Evolutionary conservation across 2,329 filamentous ascomycete species (phyloP).

Genomic region (Aspergillus jensenii): DNA sequence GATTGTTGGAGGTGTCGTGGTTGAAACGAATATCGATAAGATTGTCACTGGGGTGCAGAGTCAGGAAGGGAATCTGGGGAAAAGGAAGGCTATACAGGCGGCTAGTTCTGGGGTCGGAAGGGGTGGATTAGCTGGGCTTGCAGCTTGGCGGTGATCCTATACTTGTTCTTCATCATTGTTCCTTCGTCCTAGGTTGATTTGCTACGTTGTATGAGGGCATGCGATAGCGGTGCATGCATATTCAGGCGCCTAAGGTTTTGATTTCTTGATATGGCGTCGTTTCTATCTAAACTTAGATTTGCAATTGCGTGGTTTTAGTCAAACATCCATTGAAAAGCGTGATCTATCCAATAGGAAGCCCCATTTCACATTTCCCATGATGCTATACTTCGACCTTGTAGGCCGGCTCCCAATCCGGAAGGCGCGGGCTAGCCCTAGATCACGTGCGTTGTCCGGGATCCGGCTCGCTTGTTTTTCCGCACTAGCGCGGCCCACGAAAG

Average conservation of each 20-base stretch:
- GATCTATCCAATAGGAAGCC: not conserved
- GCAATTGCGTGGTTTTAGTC: not conserved
- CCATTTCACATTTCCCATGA: not conserved
- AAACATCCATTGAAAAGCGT: not conserved
- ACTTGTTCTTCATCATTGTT: not conserved
- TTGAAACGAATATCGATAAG: constrained; percentile 85
- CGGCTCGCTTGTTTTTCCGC: constrained; percentile 20
- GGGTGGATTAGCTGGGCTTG: constrained; percentile 38
- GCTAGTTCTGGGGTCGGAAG: constrained; percentile 39
- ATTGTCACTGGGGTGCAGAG: constrained; percentile 80
- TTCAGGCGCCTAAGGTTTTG: not conserved
- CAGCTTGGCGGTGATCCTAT: constrained; percentile 37
- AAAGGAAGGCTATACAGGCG: constrained; percentile 45
- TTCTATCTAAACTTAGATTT: not conserved
- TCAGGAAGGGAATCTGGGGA: constrained; percentile 44
- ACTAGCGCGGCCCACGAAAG: constrained; percentile 37
- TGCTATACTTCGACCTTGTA: not conserved
- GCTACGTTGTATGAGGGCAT: not conserved
- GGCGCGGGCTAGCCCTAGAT: constrained; percentile 19
- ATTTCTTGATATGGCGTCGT: not conserved
- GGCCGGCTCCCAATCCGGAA: not conserved
- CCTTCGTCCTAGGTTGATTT: not conserved
- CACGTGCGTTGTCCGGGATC: constrained; percentile 11
- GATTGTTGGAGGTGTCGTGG: constrained; percentile 91
- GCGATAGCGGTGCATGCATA: not conserved